Evolutionary conservation across 495 filamentous ascomycete genomes (phyloP).

Genomic region (Lindgomyces ingoldianus): DNA sequence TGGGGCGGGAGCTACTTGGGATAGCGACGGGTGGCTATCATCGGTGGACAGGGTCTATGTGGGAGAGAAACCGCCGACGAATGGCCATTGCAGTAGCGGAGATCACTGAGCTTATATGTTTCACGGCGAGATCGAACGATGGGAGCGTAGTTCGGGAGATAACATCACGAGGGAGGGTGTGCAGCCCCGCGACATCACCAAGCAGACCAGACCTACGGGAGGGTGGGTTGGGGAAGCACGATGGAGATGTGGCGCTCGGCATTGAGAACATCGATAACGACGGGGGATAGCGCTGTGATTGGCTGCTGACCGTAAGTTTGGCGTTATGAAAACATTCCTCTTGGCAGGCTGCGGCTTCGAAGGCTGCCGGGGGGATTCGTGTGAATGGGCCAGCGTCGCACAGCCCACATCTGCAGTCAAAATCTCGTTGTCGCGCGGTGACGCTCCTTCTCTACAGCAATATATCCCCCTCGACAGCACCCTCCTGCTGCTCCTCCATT

Average conservation of each 20-base stretch:
- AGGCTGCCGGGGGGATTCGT: neutral
- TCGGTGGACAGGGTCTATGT: slow-evolving; percentile 20
- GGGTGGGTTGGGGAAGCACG: neutral
- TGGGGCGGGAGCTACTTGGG: slow-evolving; percentile 18
- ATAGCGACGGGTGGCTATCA: slow-evolving; percentile 21
- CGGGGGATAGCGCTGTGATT: neutral
- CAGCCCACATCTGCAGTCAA: neutral
- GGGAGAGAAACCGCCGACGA: neutral
- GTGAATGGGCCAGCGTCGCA: neutral
- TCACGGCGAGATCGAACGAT: neutral
- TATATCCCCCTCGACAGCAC: neutral
- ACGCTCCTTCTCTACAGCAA: neutral
- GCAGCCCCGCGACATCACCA: slow-evolving; percentile 7
- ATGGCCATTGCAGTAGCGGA: neutral
- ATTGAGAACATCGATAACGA: neutral
- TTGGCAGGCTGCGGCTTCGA: neutral
- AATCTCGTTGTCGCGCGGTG: neutral
- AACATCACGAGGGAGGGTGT: slow-evolving; percentile 19
- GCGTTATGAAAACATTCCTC: neutral
- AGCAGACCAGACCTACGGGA: neutral
- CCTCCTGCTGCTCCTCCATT: neutral
- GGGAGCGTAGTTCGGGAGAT: neutral
- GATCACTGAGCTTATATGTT: neutral
- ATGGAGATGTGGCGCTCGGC: neutral
- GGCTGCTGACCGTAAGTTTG: too few species aligned